Percentiles rank a stretch among this genome's conserved stretches.
Evolutionary conservation across 2,329 filamentous ascomycete genomes (phyloP).

Genomic region (Stemphylium lycopersici): DNA sequence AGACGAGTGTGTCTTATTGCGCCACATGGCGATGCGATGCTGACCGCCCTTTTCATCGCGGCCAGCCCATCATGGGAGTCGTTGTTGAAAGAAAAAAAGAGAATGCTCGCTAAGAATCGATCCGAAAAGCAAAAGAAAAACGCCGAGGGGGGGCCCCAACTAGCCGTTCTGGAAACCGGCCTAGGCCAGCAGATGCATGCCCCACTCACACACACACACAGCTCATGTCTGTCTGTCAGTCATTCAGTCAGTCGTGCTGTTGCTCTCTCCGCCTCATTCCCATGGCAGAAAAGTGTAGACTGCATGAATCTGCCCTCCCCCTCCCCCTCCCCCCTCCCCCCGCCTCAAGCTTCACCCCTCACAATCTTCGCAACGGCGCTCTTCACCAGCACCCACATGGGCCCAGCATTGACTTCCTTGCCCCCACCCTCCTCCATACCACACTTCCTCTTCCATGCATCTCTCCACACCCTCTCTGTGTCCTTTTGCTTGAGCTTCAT

Average conservation of each 20-base stretch:
- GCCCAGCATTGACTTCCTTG: conserved; percentile 32
- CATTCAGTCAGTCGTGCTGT: neutral
- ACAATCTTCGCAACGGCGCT: conserved; percentile 31
- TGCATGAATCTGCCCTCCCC: neutral
- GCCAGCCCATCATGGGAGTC: conserved; percentile 7
- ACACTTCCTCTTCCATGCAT: conserved; percentile 33
- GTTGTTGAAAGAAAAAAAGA: neutral
- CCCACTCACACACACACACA: neutral
- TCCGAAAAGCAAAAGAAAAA: neutral
- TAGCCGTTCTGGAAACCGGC: neutral
- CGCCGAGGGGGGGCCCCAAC: neutral
- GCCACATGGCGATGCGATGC: too few species aligned
- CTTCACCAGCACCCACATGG: conserved; percentile 38
- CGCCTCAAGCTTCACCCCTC: conserved; percentile 29
- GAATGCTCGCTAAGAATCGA: conserved; percentile 9
- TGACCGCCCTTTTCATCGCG: too few species aligned
- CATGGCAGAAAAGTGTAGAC: neutral
- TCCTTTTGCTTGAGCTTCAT: conserved; percentile 28
- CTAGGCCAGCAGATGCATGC: conserved; percentile 3
- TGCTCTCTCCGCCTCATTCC: neutral
- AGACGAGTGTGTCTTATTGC: too few species aligned
- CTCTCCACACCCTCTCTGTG: conserved; percentile 29
- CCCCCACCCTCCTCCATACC: conserved; percentile 26
- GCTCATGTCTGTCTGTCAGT: neutral
- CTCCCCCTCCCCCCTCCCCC: too few species aligned